These are phyloP conservation scores for Peniophora sp. DNA, from an alignment of 1,284 basidiomycete species.

Conservation along the genomic window DNA sequence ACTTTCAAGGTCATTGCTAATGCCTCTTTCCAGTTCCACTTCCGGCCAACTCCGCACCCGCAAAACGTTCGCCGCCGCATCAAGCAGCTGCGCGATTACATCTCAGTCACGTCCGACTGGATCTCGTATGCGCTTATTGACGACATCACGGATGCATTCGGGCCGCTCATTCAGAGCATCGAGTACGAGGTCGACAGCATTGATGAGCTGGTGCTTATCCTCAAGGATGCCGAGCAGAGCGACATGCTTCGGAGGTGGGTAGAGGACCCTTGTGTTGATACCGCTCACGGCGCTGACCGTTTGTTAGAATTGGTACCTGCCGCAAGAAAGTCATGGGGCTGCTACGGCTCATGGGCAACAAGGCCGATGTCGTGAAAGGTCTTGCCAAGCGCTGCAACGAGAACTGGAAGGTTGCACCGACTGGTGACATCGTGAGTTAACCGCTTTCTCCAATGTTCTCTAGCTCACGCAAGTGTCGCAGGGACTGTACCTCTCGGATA, in stretches of 20 bases:
- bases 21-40: constrained; percentile 75
- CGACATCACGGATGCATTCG: constrained; percentile 99
- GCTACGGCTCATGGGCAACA: constrained; percentile 94
- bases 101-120: constrained; percentile 98
- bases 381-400: constrained; percentile 98
- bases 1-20: neutral
- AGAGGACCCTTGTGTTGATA: constrained; percentile 2
- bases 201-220: constrained; percentile 94
- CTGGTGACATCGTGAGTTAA: constrained; percentile 84
- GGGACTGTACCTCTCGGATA: constrained; percentile 93
- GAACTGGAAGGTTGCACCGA: constrained; percentile 98
- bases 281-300: constrained; percentile 5
- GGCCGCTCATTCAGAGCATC: constrained; percentile 96
- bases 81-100: constrained; percentile 99
- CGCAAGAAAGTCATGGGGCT: constrained; percentile 99
- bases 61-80: constrained; percentile 97
- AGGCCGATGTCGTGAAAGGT: constrained; percentile 99
- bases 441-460: constrained; percentile 2
- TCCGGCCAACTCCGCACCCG: constrained; percentile 93
- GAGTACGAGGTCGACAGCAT: constrained; percentile 99
- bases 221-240: constrained; percentile 81
- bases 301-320: constrained; percentile 86
- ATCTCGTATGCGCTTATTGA: constrained; percentile 99
- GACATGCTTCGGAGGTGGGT: constrained; percentile 64
- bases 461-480: constrained; percentile 19